Conservation (phyloP, 768 basidiomycete species). For the Agrocybe chaxingu region DNA sequence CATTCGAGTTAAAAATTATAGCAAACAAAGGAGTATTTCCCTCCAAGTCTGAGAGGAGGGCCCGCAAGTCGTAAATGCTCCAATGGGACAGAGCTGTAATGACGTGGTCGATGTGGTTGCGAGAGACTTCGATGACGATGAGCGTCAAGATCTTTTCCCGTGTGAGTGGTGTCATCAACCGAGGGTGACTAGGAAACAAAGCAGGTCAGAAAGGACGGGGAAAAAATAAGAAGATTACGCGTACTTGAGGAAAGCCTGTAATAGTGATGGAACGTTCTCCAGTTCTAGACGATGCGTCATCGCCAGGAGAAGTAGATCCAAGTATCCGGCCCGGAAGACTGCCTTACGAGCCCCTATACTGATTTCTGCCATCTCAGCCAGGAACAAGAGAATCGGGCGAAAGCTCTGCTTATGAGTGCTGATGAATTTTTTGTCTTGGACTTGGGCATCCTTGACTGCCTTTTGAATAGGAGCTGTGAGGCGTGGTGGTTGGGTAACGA, state of each 20-base stretch:
- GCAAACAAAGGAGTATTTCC: slow-evolving; percentile 5
- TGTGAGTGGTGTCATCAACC: neutral
- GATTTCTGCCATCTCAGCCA: neutral
- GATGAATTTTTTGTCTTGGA: slow-evolving; percentile 2
- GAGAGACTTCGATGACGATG: slow-evolving; percentile 4
- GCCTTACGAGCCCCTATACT: slow-evolving; percentile 1
- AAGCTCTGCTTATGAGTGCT: slow-evolving; percentile 2
- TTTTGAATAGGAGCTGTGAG: neutral
- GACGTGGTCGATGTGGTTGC: slow-evolving; percentile 1
- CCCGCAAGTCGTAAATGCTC: slow-evolving; percentile 1
- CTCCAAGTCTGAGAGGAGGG: slow-evolving; percentile 3
- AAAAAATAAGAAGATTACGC: neutral
- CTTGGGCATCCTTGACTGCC: neutral
- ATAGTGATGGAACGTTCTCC: neutral
- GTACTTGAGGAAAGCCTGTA: slow-evolving; percentile 1
- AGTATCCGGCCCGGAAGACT: slow-evolving; percentile 5
- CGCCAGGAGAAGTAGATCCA: slow-evolving; percentile 1
- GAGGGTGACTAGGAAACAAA: slow-evolving; percentile 1
- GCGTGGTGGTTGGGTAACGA: neutral
- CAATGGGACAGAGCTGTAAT: slow-evolving; percentile 1
- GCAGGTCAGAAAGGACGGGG: neutral
- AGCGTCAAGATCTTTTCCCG: slow-evolving; percentile 5
- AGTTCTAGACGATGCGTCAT: neutral
- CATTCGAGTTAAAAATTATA: too few relatives aligned
- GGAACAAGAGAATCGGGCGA: slow-evolving; percentile 1